Conservation (phyloP, 768 basidiomycete species). For the Termitomyces sp. region DNA sequence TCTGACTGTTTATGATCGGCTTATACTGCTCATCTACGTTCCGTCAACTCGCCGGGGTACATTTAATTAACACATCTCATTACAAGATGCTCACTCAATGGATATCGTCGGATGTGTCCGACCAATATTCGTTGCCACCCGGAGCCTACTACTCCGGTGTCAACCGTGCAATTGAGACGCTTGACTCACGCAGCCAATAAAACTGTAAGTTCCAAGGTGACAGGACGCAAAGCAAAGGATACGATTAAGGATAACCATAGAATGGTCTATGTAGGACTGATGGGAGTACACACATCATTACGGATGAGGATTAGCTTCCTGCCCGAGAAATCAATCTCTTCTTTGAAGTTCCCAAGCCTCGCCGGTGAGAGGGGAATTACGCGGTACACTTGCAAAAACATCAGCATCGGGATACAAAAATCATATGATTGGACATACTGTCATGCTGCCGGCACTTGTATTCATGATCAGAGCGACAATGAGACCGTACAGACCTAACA, state of each 20-base stretch:
- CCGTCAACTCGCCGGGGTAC: background rate
- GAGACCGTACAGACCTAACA: conserved; percentile 48
- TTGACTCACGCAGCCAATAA: background rate
- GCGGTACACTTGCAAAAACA: conserved; percentile 1
- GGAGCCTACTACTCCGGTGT: background rate
- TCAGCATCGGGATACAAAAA: background rate
- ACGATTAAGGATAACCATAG: conserved; percentile 12
- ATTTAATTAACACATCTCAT: background rate
- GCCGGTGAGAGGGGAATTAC: conserved; percentile 1
- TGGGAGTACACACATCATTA: conserved; percentile 13
- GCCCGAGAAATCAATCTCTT: conserved; percentile 1
- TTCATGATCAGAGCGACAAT: conserved; percentile 98
- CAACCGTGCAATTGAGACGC: background rate
- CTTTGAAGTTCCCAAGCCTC: background rate
- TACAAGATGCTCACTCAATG: background rate
- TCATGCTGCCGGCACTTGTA: conserved; percentile 45
- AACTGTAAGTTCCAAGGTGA: background rate
- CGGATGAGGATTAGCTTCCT: conserved; percentile 8
- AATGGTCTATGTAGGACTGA: conserved; percentile 6
- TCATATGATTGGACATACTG: conserved; percentile 5
- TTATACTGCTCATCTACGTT: background rate
- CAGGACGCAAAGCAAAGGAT: conserved; percentile 3
- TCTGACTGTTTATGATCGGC: background rate
- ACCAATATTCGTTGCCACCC: background rate
- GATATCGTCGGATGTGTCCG: background rate